Evolutionary conservation across 2,329 filamentous ascomycete species (phyloP), one percentile per base, ranked within the genome.

Genomic region (Hansfordia pulvinata): DNA sequence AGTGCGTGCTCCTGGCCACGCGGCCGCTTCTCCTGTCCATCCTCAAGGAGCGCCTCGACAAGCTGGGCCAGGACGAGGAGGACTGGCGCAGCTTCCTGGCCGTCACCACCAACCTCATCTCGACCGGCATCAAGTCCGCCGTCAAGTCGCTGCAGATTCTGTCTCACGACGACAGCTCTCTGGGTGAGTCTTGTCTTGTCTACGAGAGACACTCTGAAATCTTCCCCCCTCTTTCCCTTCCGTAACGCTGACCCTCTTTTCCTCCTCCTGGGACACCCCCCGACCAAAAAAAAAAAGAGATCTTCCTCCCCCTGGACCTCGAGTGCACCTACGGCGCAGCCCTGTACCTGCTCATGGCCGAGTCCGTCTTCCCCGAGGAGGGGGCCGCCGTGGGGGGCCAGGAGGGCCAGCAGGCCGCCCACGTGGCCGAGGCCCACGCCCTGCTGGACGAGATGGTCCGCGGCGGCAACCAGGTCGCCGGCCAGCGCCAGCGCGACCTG

Each of bases 1-100:
- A 49, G 51, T 56, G 52, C 11, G 52, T 58, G 0, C 53, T 56
- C 3, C 37, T 56, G 1, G 54, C 51, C 1, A 57, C 53, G 2
- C 39, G 53, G 0, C 52, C 54, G 2, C 39, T 56, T 0, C 30
- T 58, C 1, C 40, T 58, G 0, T 55, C 52, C 0, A 45, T 56
- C 0, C 37, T 58, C 0, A 55, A 50, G 25, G 49, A 56, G 27
- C 38, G 50, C 3, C 30, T 54, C 0, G 46, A 53, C 1, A 44
- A 40, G 6, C 29, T 52, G 0, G 35, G 32, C 0, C 32, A 41
- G 3, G 37, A 36, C 25, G 35, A 28, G 3, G 43, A 52, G 15
- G 42, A 53, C 16, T 49, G 48, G 18, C 41, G 49, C 7, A 44
- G 29, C 0, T 49, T 56, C 17, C 32, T 56, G 0, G 37, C 37